Conservation (phyloP, 345 rosid species). For the Eutrema yunnanense region DNA sequence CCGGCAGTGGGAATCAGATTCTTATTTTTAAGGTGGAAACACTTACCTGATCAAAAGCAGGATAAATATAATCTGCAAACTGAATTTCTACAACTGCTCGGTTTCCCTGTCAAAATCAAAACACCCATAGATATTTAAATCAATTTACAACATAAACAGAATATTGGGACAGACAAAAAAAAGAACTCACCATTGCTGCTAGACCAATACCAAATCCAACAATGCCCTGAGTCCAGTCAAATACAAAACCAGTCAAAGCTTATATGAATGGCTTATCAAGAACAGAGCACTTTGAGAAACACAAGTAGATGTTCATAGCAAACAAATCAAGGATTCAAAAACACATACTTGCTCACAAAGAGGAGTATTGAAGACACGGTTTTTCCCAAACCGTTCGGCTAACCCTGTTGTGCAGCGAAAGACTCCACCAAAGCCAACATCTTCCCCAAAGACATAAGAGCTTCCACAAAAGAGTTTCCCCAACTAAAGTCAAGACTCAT, state of each 20-base stretch:
- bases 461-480: constrained; percentile 28
- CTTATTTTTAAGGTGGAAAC: not conserved
- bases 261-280: not conserved
- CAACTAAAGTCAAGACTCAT: constrained; percentile 7
- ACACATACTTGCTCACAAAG: constrained; percentile 78
- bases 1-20: not conserved
- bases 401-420: constrained; percentile 88
- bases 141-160: not conserved
- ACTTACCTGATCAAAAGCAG: constrained; percentile 93
- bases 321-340: not conserved
- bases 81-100: constrained; percentile 86
- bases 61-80: constrained; percentile 87
- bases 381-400: constrained; percentile 71
- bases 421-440: constrained; percentile 90
- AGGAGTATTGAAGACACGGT: constrained; percentile 85
- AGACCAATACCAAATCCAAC: constrained; percentile 94
- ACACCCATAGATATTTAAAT: not conserved
- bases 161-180: not conserved
- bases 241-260: not conserved
- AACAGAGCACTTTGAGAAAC: not conserved
- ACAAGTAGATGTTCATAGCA: not conserved
- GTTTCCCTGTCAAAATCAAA: constrained; percentile 47
- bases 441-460: constrained; percentile 85
- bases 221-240: constrained; percentile 51
- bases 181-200: constrained; percentile 74